These are phyloP conservation scores for Fraxinus excelsior DNA, from an alignment of 257 asterid species.

Conservation along the genomic window DNA sequence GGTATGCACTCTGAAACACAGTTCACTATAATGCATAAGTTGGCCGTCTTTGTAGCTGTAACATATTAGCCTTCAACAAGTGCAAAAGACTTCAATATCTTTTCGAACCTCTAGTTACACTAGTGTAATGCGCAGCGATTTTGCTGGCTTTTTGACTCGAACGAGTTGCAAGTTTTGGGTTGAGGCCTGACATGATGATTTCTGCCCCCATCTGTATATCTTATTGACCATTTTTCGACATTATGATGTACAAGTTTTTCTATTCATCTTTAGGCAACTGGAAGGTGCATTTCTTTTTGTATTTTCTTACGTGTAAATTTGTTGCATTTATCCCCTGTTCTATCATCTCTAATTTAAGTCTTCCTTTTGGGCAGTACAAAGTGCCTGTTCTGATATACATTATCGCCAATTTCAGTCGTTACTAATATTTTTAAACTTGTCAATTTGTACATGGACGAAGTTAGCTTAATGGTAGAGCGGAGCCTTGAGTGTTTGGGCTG, in stretches of 20 bases:
- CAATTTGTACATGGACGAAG: too few species aligned
- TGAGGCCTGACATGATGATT: slow-evolving; percentile 1
- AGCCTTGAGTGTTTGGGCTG: too few species aligned
- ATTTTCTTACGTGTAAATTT: neutral
- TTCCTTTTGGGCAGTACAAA: neutral
- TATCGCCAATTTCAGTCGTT: too few species aligned
- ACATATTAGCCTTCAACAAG: slow-evolving; percentile 6
- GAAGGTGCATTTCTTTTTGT: neutral
- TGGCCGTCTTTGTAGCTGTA: neutral
- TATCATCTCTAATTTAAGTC: neutral
- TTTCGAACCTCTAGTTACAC: slow-evolving; percentile 9
- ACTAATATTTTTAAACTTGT: too few species aligned
- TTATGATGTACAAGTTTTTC: neutral
- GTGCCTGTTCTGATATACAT: neutral
- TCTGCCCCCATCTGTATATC: neutral
- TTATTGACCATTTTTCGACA: neutral
- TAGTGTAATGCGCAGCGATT: slow-evolving; percentile 18
- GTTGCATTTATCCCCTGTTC: neutral
- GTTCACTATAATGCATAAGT: neutral
- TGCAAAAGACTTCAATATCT: neutral
- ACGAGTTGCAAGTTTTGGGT: slow-evolving; percentile 23
- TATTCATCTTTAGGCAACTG: neutral
- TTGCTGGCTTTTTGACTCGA: slow-evolving; percentile 22
- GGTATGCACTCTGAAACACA: neutral
- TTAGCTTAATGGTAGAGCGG: too few species aligned